Conservation (phyloP, 2,329 filamentous ascomycete species). For the Aspergillus sp. region DNA sequence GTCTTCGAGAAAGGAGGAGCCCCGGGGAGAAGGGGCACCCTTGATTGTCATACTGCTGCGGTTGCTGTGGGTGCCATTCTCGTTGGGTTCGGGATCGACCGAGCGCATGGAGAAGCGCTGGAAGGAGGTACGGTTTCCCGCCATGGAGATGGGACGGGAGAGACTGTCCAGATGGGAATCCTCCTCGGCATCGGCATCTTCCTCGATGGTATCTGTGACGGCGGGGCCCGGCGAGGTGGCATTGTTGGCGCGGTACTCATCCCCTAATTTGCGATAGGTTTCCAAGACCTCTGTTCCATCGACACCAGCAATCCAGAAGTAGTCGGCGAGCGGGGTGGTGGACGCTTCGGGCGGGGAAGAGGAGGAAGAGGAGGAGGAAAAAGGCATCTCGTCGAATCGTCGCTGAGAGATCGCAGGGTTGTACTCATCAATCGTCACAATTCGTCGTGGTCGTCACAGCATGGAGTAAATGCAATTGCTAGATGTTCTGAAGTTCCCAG, state of each 20-base stretch:
- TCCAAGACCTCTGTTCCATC: conserved; percentile 51
- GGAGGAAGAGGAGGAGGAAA: conserved; percentile 27
- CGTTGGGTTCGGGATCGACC: conserved; percentile 46
- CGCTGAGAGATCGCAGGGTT: conserved; percentile 19
- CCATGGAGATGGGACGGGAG: conserved; percentile 44
- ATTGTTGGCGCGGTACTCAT: conserved; percentile 44
- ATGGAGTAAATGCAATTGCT: conserved; percentile 19
- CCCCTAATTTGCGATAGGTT: conserved; percentile 44
- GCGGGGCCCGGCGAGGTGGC: conserved; percentile 40
- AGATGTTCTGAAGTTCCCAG: conserved; percentile 11
- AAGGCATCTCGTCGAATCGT: conserved; percentile 33
- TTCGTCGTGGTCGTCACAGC: conserved; percentile 28
- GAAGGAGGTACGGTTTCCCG: conserved; percentile 40
- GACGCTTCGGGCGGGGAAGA: conserved; percentile 42
- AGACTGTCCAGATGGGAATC: conserved; percentile 30
- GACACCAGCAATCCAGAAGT: conserved; percentile 63
- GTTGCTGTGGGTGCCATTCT: conserved; percentile 59
- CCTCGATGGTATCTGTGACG: conserved; percentile 61
- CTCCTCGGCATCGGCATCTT: conserved; percentile 60
- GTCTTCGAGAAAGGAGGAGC: conserved; percentile 58
- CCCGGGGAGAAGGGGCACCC: conserved; percentile 36
- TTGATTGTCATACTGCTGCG: conserved; percentile 67
- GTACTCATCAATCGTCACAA: conserved; percentile 29
- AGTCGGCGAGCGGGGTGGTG: conserved; percentile 63
- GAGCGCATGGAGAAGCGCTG: conserved; percentile 53